A percentile compares a stretch with the other conserved stretches of the same genome.
These are phyloP conservation scores for Fraxinus americana DNA, from an alignment of 257 asterid genomes.

Conservation along the genomic window DNA sequence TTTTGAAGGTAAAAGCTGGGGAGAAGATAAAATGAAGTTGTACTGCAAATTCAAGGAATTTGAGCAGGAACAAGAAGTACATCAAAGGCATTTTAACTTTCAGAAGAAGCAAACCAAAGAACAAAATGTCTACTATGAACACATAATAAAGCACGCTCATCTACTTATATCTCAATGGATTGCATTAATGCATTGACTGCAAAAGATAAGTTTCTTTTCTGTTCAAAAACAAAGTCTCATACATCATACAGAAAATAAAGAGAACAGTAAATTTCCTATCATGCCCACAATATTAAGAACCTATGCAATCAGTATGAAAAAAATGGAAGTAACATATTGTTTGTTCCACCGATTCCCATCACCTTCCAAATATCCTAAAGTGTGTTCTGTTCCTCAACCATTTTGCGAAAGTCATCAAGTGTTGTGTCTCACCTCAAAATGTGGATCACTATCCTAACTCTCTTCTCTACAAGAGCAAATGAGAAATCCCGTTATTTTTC, in stretches of 20 bases:
- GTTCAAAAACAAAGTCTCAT: background rate
- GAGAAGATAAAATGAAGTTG: background rate
- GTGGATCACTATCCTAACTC: too few relatives aligned
- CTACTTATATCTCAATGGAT: background rate
- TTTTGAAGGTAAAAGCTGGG: background rate
- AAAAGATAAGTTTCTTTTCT: background rate
- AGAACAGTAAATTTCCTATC: background rate
- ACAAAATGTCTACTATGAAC: background rate
- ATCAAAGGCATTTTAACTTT: background rate
- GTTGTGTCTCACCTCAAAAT: too few relatives aligned
- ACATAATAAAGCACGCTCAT: background rate
- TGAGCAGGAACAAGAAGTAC: background rate
- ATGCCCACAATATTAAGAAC: conserved; percentile 1
- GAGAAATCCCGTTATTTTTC: too few relatives aligned
- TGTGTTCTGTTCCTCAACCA: too few relatives aligned
- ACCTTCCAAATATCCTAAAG: too few relatives aligned
- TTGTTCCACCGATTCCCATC: too few relatives aligned
- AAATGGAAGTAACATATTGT: background rate
- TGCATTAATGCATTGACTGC: background rate
- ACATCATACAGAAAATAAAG: background rate
- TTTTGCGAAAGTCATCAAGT: too few relatives aligned
- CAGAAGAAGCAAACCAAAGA: background rate
- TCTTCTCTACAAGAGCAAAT: too few relatives aligned
- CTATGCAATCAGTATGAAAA: background rate
- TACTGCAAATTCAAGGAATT: background rate